Evolutionary conservation across 2,329 filamentous ascomycete species (phyloP).

Genomic region (Apiospora marii): DNA sequence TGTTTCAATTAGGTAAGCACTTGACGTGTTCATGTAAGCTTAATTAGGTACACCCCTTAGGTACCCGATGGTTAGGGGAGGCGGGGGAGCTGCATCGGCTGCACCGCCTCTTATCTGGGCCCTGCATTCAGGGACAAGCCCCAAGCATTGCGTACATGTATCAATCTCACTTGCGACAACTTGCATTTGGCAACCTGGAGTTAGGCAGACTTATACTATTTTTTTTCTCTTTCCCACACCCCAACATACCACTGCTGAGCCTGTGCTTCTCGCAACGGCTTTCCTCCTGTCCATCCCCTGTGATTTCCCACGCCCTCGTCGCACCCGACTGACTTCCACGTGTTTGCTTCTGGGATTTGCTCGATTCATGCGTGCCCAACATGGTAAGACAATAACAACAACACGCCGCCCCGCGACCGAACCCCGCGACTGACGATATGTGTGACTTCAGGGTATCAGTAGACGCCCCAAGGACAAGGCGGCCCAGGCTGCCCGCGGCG

Average conservation of each 20-base stretch:
- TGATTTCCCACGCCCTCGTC: neutral
- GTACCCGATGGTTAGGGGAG: slow-evolving; percentile 18
- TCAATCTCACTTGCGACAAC: neutral
- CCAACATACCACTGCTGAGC: neutral
- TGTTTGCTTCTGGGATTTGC: slow-evolving; percentile 27
- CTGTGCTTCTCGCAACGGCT: neutral
- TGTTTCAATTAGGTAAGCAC: slow-evolving; percentile 6
- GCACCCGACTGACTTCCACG: slow-evolving; percentile 25
- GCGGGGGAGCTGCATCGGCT: slow-evolving; percentile 20
- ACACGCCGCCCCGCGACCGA: slow-evolving; percentile 10
- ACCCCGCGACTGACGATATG: slow-evolving; percentile 22
- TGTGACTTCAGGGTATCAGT: slow-evolving; percentile 53
- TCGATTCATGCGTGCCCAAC: slow-evolving; percentile 41
- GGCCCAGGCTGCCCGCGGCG: slow-evolving; percentile 50
- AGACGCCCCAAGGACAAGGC: slow-evolving; percentile 58
- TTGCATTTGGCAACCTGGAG: slow-evolving; percentile 19
- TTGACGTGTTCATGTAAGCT: slow-evolving; percentile 13
- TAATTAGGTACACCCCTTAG: slow-evolving; percentile 3
- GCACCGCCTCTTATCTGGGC: slow-evolving; percentile 18
- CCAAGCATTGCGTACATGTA: slow-evolving; percentile 18
- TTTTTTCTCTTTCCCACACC: slow-evolving; percentile 12
- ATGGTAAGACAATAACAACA: slow-evolving; percentile 28
- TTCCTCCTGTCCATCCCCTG: neutral
- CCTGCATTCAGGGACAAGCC: slow-evolving; percentile 22
- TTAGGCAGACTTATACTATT: slow-evolving; percentile 21